Evolutionary conservation across 2,329 filamentous ascomycete species (phyloP), one percentile per base, ranked within the genome.

Genomic region (Fusarium goolgardi): DNA sequence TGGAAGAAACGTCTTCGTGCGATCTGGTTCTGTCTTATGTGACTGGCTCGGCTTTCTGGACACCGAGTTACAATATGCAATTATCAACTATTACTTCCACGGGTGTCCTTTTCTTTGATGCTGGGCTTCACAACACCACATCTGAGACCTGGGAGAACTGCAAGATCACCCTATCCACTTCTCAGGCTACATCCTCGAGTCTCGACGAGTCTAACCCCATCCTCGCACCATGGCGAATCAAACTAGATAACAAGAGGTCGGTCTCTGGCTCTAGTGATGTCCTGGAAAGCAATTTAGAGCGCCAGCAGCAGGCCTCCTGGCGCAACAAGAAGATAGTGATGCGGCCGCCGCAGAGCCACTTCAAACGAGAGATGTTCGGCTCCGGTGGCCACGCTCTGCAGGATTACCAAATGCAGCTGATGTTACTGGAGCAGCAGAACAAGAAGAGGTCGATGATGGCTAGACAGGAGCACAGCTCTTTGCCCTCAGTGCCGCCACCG

Each of bases 371-470:
- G 12, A 63, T 56, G 50, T 70, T 69, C 34, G 66, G 66, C 15
- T 16, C 55, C 12, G 35, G 43, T 13, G 21, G 21, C 9, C n/a
- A 21, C 8, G 20, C 15, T 5, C 41, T 41, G 12, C 15, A 34
- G 15, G 92, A 95, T 77, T 95, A 95, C 73, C 92, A 95, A 80
- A 93, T 93, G 91, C 91, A 95, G 77, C 81, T 95, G 75, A 94
- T 94, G 92, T 80, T 94, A 39, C 84, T 95, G 10, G 92, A 95
- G 78, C 91, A 94, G 78, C 91, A 95, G 79, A 95, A 95, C 73
- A 94, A 94, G 83, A 94, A 93, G 79, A 85, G 92, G 13, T 82
- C 94, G 45, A 89, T 94, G 83, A 93, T 94, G 91, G 92, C 92
- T 27, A 88, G 92, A 20, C 90, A 90, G 75, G 88, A 94, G 75